These are phyloP conservation scores for Aspergillus bertholletiae DNA, from an alignment of 495 filamentous ascomycete genomes.

Conservation along the genomic window DNA sequence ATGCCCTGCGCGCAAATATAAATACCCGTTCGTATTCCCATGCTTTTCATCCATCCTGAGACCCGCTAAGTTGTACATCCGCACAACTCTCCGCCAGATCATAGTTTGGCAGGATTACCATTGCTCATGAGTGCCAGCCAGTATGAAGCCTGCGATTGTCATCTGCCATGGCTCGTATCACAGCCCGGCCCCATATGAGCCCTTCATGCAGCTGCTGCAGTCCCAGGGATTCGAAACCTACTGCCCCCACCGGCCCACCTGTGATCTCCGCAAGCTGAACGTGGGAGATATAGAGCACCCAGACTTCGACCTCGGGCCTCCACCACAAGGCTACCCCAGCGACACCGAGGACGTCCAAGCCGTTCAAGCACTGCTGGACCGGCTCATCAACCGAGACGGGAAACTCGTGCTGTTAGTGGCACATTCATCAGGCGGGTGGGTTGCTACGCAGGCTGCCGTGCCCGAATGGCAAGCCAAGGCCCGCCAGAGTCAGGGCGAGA, in stretches of 20 bases:
- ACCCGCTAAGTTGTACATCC: no score
- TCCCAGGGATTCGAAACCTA: constrained; percentile 22
- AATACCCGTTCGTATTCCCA: no score
- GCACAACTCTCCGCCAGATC: no score
- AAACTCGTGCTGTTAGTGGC: constrained; percentile 22
- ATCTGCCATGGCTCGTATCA: constrained; percentile 36
- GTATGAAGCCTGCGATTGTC: no score
- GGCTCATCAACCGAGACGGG: constrained; percentile 22
- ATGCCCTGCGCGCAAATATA: no score
- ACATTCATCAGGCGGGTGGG: constrained; percentile 34
- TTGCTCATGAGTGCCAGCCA: no score
- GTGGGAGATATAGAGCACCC: constrained; percentile 26
- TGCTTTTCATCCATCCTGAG: no score
- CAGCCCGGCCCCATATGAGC: constrained; percentile 27
- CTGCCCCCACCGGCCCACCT: constrained; percentile 34
- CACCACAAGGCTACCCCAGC: constrained; percentile 24
- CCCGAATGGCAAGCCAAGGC: constrained; percentile 20
- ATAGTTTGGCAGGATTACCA: no score
- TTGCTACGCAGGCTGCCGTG: constrained; percentile 27
- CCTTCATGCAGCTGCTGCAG: constrained; percentile 22
- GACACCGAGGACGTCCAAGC: constrained; percentile 21
- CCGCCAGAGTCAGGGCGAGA: no score
- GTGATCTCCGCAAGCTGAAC: constrained; percentile 25
- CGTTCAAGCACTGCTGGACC: constrained; percentile 15
- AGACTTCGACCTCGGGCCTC: constrained; percentile 25